Conservation (phyloP, 2,329 filamentous ascomycete genomes). For the Pestalotiopsis sp. region DNA sequence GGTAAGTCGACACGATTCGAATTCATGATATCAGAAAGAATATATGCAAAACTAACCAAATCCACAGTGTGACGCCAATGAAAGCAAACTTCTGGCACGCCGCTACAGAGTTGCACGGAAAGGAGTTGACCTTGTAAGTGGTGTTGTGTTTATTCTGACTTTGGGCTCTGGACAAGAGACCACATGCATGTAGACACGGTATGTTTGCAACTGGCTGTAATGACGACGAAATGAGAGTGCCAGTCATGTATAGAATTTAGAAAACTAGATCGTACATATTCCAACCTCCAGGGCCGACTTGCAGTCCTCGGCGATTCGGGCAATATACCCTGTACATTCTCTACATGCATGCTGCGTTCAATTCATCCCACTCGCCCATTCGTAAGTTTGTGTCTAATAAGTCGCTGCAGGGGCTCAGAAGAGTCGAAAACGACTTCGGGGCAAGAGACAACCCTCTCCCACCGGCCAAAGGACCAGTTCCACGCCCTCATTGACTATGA, state of each 20-base stretch:
- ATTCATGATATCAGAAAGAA: conserved; percentile 7
- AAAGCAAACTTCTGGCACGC: conserved; percentile 92
- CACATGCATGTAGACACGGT: conserved; percentile 6
- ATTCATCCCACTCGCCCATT: neutral
- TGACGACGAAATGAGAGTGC: conserved; percentile 12
- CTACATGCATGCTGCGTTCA: conserved; percentile 6
- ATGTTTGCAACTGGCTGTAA: conserved; percentile 1
- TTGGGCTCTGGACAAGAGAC: neutral
- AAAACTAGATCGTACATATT: conserved; percentile 20
- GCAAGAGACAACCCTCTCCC: conserved; percentile 19
- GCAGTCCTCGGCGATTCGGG: neutral
- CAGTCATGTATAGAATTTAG: conserved; percentile 26
- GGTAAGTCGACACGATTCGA: conserved; percentile 50
- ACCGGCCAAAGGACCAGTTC: conserved; percentile 42
- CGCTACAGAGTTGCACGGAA: conserved; percentile 60
- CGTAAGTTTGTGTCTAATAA: conserved; percentile 19
- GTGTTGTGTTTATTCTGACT: conserved; percentile 17
- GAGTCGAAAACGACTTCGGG: conserved; percentile 17
- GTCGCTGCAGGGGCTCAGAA: conserved; percentile 15
- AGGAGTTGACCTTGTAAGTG: conserved; percentile 85
- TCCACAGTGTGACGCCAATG: conserved; percentile 78
- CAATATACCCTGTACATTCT: conserved; percentile 8
- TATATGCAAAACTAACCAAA: conserved; percentile 14
- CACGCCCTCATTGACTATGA: conserved; percentile 83
- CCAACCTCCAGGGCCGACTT: neutral